A percentile compares a stretch with the other conserved stretches of the same genome.
phyloP scores from a whole-genome alignment of 2,329 filamentous ascomycete genomes.

The Alternaria sp. region DNA sequence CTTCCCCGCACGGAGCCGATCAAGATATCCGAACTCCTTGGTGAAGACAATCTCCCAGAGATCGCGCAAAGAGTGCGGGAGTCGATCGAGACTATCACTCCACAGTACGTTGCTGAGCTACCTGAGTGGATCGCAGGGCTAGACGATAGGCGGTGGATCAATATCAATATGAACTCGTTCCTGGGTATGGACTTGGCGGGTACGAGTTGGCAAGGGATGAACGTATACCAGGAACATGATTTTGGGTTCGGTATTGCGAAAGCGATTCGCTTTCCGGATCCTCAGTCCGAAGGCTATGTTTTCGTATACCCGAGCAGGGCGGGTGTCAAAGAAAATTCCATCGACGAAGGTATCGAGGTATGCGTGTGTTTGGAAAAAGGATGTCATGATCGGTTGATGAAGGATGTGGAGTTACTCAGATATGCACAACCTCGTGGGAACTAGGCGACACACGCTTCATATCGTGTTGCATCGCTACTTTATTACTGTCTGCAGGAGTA shows the following conservation, averaged over 20 bases:
- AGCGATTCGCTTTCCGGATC: constrained; percentile 26
- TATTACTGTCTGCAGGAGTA: neutral
- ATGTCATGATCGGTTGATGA: constrained; percentile 22
- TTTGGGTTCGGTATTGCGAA: constrained; percentile 43
- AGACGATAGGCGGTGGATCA: constrained; percentile 34
- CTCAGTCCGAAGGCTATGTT: constrained; percentile 29
- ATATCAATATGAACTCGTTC: constrained; percentile 32
- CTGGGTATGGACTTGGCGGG: constrained; percentile 38
- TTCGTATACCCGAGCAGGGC: constrained; percentile 28
- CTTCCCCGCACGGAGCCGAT: constrained; percentile 25
- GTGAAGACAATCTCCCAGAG: constrained; percentile 20
- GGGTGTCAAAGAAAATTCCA: constrained; percentile 9
- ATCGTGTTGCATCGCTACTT: neutral
- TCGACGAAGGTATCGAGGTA: constrained; percentile 33
- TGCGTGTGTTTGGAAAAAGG: constrained; percentile 27
- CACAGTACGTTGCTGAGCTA: constrained; percentile 28
- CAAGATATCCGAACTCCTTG: constrained; percentile 22
- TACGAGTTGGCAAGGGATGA: constrained; percentile 40
- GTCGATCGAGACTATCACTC: constrained; percentile 32
- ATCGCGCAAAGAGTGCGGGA: constrained; percentile 33
- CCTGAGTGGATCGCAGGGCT: constrained; percentile 35
- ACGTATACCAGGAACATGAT: constrained; percentile 36
- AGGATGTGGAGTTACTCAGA: constrained; percentile 22
- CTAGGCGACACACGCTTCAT: neutral
- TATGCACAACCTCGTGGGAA: constrained; percentile 12